Evolutionary conservation across 2,329 filamentous ascomycete genomes (phyloP), one percentile per base, ranked within the genome.

Genomic region (Aureobasidium sp.): DNA sequence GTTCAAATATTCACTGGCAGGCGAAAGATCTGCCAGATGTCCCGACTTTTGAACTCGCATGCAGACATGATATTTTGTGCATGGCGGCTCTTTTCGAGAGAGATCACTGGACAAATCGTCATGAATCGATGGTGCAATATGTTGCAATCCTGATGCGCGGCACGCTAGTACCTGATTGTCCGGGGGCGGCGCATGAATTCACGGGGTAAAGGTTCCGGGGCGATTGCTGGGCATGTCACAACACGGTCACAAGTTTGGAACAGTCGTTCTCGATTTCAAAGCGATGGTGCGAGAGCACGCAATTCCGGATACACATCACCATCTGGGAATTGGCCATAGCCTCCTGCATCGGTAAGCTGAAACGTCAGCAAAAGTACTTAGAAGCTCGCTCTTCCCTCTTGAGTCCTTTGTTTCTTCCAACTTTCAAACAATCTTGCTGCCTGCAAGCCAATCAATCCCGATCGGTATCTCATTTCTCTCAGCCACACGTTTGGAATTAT

Each of bases 251-350:
- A 30, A 34, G 7, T 35, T 22, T 21, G 25, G 19, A 27, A 4
- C 30, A 11, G 30, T 29, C 44, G 25, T 49, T 24, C 45, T 49
- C 45, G 45, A 39, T 38, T 49, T 29, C 34, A 49, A 49, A 49
- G 30, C 45, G 48, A 41, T 51, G 48, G 48, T 51, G 48, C 32
- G 22, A 51, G 19, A 51, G 35, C 48, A 51, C 48, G 48, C 48
- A 40, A 51, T 51, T 40, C 14, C 6, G 16, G 22, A 8, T 37
- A 30, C 47, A 21, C 45, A 49, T 39, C 45, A 39, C 17, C 11
- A 37, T 14, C 11, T 14, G n/a, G 3, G 12, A n/a, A n/a, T n/a
- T n/a, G n/a, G n/a, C 12, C 21, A 37, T 48, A 12, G 34, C 21
- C 44, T 38, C 32, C 44, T 29, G n/a, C 2, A n/a, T 39, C 34